Percentiles rank a stretch among this genome's conserved stretches.
Conservation (phyloP, 306 rosid genomes). For the Acacia confusa region DNA sequence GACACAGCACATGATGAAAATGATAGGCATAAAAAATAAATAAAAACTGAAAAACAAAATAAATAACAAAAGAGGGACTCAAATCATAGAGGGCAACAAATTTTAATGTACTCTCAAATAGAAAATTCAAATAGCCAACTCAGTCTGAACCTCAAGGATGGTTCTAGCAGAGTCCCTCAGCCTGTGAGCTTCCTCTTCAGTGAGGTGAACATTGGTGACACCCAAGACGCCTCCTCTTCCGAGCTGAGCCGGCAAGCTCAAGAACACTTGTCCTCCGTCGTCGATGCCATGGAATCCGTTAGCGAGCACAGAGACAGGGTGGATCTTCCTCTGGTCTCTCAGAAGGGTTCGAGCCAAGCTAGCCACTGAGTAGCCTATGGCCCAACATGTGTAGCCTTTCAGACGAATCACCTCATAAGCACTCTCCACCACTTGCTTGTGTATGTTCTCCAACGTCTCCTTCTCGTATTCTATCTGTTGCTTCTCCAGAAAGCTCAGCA, state of each 20-base stretch:
- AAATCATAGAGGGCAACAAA: background rate
- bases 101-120: background rate
- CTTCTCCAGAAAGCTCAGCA: constrained; percentile 68
- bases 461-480: constrained; percentile 75
- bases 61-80: background rate
- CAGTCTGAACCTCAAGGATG: constrained; percentile 57
- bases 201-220: constrained; percentile 71
- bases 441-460: constrained; percentile 69
- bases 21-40: background rate
- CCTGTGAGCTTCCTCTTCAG: constrained; percentile 55
- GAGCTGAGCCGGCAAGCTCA: constrained; percentile 80
- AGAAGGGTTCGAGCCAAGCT: constrained; percentile 60
- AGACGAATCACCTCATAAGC: constrained; percentile 86
- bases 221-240: constrained; percentile 81
- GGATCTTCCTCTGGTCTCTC: constrained; percentile 82
- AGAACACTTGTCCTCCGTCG: constrained; percentile 65
- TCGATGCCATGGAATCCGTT: constrained; percentile 69
- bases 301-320: constrained; percentile 72
- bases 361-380: constrained; percentile 87
- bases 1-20: background rate
- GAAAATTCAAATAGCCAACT: constrained; percentile 53
- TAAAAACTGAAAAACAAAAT: background rate
- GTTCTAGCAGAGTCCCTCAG: constrained; percentile 67
- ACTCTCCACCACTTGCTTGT: constrained; percentile 57
- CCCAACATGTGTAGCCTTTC: constrained; percentile 95